Percentiles rank a stretch among this genome's conserved stretches.
phyloP scores from a whole-genome alignment of 73 alveolate genomes.

The Tetrahymena malaccensis region DNA sequence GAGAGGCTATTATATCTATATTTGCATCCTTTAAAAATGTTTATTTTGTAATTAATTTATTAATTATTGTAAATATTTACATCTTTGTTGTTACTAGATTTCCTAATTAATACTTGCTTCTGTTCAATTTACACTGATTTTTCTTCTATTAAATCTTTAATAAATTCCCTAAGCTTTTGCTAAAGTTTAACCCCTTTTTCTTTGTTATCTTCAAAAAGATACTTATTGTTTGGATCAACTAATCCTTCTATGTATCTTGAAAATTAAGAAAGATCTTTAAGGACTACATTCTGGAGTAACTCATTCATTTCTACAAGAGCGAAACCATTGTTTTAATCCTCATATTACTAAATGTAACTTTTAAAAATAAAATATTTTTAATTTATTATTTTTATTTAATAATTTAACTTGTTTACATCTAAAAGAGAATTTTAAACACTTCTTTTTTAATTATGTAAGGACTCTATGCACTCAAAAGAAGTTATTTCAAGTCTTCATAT shows the following conservation, averaged over 20 bases:
- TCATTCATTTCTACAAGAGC: background rate
- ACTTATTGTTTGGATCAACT: background rate
- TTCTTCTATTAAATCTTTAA: background rate
- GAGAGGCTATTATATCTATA: background rate
- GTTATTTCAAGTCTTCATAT: background rate
- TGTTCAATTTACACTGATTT: background rate
- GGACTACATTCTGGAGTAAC: background rate
- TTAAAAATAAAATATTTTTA: background rate
- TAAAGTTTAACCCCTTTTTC: background rate
- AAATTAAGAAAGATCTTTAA: background rate
- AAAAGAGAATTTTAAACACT: background rate
- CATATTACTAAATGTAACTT: background rate
- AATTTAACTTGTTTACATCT: background rate
- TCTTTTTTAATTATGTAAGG: background rate
- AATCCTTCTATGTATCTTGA: background rate
- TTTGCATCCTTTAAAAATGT: background rate
- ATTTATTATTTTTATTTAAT: background rate
- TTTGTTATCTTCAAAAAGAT: background rate
- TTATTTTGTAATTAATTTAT: background rate
- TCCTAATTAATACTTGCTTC: background rate
- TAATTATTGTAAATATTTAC: background rate
- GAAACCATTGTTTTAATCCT: background rate
- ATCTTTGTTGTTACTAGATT: background rate
- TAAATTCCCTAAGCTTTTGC: background rate
- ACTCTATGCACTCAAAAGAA: background rate